phyloP scores from a whole-genome alignment of 805 yeast genomes.

The Candida tammaniensis region DNA sequence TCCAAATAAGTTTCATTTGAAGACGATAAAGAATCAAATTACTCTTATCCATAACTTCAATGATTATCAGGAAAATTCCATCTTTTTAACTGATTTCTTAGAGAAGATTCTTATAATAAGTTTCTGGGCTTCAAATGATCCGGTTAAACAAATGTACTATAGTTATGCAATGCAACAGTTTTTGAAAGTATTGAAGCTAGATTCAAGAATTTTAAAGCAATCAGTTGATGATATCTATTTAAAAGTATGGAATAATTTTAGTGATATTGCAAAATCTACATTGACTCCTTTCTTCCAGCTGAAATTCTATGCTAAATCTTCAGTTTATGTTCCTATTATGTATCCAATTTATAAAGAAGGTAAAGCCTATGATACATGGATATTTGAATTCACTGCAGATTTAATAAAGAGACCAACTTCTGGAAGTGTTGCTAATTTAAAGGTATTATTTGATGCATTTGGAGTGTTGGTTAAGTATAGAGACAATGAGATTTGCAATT shows the following conservation, averaged over 20 bases:
- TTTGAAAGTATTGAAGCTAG: slow-evolving; percentile 58
- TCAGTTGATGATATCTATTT: slow-evolving; percentile 15
- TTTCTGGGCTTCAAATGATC: slow-evolving; percentile 88
- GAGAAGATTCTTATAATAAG: slow-evolving; percentile 73
- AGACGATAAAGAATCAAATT: slow-evolving; percentile 38
- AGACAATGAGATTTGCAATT: slow-evolving; percentile 66
- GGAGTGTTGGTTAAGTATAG: slow-evolving; percentile 65
- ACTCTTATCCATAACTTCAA: slow-evolving; percentile 62
- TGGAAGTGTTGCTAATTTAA: slow-evolving; percentile 15
- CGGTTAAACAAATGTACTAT: slow-evolving; percentile 74
- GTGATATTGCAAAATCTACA: slow-evolving; percentile 66
- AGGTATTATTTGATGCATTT: slow-evolving; percentile 56
- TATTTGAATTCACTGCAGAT: slow-evolving; percentile 65
- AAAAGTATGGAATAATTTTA: slow-evolving; percentile 60
- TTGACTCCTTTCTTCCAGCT: slow-evolving; percentile 74
- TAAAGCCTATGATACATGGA: slow-evolving; percentile 67
- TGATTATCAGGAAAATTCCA: slow-evolving; percentile 57
- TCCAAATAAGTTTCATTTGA: slow-evolving; percentile 50
- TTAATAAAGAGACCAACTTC: slow-evolving; percentile 47
- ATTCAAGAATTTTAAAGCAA: slow-evolving; percentile 6
- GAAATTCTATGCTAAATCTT: slow-evolving; percentile 50
- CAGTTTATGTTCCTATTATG: slow-evolving; percentile 41
- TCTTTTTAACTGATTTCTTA: slow-evolving; percentile 62
- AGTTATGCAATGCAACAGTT: slow-evolving; percentile 90
- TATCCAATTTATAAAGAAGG: slow-evolving; percentile 66